Evolutionary conservation across 169 alveolate species (phyloP).

Genomic region (Blepharisma undulans): DNA sequence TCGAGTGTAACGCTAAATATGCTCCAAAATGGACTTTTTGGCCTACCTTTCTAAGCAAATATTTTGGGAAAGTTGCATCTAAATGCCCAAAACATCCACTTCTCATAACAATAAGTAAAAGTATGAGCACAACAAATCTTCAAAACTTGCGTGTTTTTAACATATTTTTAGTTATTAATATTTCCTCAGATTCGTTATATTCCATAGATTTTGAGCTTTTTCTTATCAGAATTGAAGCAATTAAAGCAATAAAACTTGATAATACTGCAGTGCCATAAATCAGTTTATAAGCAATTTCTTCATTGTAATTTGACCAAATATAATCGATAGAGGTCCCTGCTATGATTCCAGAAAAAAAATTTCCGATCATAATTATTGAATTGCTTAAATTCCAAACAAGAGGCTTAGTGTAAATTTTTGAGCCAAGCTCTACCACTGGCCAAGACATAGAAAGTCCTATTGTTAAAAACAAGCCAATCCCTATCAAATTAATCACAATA

Average conservation of each 20-base stretch:
- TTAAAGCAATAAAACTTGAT: not conserved
- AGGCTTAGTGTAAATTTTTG: not conserved
- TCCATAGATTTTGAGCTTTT: not conserved
- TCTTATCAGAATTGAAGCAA: not conserved
- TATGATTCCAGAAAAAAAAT: not conserved
- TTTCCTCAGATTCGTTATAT: not conserved
- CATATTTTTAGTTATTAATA: not conserved
- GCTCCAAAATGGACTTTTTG: slow-evolving; percentile 57
- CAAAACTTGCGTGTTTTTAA: not conserved
- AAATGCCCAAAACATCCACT: slow-evolving; percentile 46
- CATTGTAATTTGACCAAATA: not conserved
- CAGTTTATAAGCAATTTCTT: not conserved
- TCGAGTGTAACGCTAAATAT: slow-evolving; percentile 44
- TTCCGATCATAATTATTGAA: not conserved
- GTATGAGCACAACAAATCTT: not conserved
- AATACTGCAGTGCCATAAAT: not conserved
- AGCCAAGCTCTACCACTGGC: slow-evolving; percentile 13
- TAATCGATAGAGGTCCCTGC: slow-evolving; percentile 11
- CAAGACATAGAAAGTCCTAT: not conserved
- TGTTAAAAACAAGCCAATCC: not conserved
- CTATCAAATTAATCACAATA: not conserved
- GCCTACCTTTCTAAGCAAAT: slow-evolving; percentile 49
- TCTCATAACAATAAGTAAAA: slow-evolving; percentile 32
- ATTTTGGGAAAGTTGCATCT: slow-evolving; percentile 64
- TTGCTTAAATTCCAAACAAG: not conserved